Evolutionary conservation across 495 filamentous ascomycete species (phyloP).

Genomic region (Rostrohypoxylon terebratum): DNA sequence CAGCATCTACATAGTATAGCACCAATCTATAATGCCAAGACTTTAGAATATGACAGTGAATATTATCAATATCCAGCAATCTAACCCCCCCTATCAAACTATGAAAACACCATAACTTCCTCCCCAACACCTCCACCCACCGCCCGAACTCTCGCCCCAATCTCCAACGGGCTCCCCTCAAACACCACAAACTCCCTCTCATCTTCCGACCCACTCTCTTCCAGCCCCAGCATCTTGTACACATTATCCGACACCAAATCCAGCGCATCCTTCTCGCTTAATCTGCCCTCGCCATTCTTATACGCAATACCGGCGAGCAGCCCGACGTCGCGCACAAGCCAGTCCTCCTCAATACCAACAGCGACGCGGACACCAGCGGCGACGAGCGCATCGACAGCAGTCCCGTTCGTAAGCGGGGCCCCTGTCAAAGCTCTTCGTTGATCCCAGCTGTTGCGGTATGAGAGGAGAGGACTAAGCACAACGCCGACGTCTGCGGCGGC

Average conservation of each 20-base stretch:
- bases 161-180: conserved; percentile 60
- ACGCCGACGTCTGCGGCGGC: conserved; percentile 60
- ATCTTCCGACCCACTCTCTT: conserved; percentile 18
- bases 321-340: conserved; percentile 59
- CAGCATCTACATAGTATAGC: no score
- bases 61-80: no score
- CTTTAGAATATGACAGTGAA: no score
- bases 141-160: conserved; percentile 56
- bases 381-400: conserved; percentile 58
- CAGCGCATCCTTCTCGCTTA: conserved; percentile 55
- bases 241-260: conserved; percentile 62
- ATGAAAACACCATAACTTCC: conserved; percentile 50
- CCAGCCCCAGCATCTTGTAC: conserved; percentile 60
- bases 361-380: conserved; percentile 60
- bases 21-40: no score
- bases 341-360: conserved; percentile 62
- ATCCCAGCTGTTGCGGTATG: conserved; percentile 59
- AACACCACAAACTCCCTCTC: conserved; percentile 55
- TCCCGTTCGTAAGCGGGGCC: conserved; percentile 65
- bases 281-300: conserved; percentile 56
- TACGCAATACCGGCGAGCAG: conserved; percentile 64
- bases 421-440: conserved; percentile 61
- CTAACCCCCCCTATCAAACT: not conserved
- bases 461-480: conserved; percentile 60
- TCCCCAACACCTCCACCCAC: conserved; percentile 51